Evolutionary conservation across 2,329 filamentous ascomycete species (phyloP), one percentile per base, ranked within the genome.

Genomic region (Chrysosporium keratinophilum): DNA sequence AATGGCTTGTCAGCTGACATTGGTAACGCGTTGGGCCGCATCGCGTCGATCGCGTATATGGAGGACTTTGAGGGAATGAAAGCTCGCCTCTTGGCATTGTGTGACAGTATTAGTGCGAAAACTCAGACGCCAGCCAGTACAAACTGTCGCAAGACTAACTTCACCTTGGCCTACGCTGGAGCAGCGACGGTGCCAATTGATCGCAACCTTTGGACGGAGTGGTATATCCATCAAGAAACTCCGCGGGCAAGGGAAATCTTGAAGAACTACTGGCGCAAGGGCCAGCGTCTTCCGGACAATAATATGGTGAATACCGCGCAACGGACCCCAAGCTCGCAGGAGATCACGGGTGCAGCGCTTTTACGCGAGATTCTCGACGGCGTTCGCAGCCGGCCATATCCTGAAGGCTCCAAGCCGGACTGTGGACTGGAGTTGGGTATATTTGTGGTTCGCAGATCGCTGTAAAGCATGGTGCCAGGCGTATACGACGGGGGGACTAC

Each of bases 191-290:
- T 79, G 14, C 60, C 68, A 1, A 67, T 83, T 2, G 73, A 76
- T 50, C 71, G 78, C 28, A 68, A 72, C 17, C 71, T 76, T 1
- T 84, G 81, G 81, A 74, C 76, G 33, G 77, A 82, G 54, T 83
- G 80, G 81, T 84, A 78, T 72, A 76, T 80, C 44, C 79, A 81
- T 61, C 81, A 84, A 62, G 81, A 84, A 63, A 80, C 80, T 60
- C 71, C 75, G 10, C 73, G 80, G 12, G 76, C 83, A 49, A 74
- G 78, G 56, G 76, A 77, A 31, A 69, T 76, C 4, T 63, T 75
- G 49, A 67, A 64, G 37, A 52, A 67, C 17, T 71, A 74, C 57
- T 74, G 69, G 66, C 65, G 69, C 50, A 72, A 69, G 20, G 64
- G 67, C 40, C 65, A 67, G 11, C 65, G 67, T 7, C 59, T 67